phyloP scores from a whole-genome alignment of 2,329 filamentous ascomycete species.

The Fusarium sp. region DNA sequence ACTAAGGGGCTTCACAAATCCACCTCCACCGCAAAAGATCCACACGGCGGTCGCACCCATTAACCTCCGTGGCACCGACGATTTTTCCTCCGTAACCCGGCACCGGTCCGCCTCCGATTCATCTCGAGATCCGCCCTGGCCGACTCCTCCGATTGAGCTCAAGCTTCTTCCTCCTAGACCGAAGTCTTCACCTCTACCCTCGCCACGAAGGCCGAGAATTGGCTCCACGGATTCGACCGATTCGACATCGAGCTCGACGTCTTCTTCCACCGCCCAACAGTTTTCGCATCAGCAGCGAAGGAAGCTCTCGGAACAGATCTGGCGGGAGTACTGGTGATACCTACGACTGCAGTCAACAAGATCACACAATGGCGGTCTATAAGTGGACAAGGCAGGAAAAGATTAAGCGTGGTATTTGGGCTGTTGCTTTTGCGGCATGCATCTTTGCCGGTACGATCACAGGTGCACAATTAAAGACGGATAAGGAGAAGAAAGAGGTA shows the following conservation, averaged over 20 bases:
- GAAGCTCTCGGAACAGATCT: slow-evolving; percentile 46
- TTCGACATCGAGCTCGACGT: slow-evolving; percentile 13
- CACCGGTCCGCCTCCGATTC: slow-evolving; percentile 32
- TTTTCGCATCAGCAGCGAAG: slow-evolving; percentile 43
- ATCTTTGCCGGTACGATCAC: slow-evolving; percentile 64
- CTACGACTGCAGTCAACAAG: background rate
- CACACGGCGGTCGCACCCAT: slow-evolving; percentile 27
- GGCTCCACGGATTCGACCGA: slow-evolving; percentile 2
- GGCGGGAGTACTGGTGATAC: slow-evolving; percentile 50
- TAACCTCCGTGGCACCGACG: slow-evolving; percentile 24
- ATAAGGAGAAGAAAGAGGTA: slow-evolving; percentile 63
- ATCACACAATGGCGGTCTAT: slow-evolving; percentile 33
- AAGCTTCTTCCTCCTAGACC: slow-evolving; percentile 3
- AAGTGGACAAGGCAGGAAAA: slow-evolving; percentile 54
- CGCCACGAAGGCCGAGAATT: background rate
- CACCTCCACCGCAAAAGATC: slow-evolving; percentile 22
- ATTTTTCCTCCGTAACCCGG: slow-evolving; percentile 36
- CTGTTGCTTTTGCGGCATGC: slow-evolving; percentile 63
- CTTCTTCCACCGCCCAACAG: slow-evolving; percentile 4
- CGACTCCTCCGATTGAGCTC: slow-evolving; percentile 31
- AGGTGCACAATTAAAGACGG: slow-evolving; percentile 65
- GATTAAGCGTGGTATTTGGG: slow-evolving; percentile 56
- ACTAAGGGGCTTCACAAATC: slow-evolving; percentile 34
- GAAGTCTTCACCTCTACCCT: background rate
- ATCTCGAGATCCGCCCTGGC: slow-evolving; percentile 13